Percentiles rank a stretch among this genome's conserved stretches.
Evolutionary conservation across 2,329 filamentous ascomycete genomes (phyloP).

Genomic region (Colletotrichum sp.): DNA sequence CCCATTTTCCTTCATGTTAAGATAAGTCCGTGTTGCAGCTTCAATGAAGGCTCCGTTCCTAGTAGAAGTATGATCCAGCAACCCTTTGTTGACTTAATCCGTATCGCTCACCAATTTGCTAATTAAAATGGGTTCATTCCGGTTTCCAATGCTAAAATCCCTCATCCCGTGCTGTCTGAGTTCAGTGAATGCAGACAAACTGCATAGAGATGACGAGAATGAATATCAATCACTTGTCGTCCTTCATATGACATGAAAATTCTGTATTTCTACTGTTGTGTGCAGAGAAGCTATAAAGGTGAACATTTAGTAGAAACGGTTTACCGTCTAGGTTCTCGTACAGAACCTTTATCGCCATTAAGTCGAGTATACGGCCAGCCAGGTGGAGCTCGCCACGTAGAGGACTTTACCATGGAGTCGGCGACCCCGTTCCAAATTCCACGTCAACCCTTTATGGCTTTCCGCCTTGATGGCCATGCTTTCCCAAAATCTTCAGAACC

Average conservation of each 20-base stretch:
- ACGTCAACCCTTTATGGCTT: not conserved
- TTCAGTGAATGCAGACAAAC: not conserved
- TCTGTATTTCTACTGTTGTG: not conserved
- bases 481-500: not conserved
- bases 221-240: not conserved
- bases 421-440: not conserved
- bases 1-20: not conserved
- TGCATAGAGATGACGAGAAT: not conserved
- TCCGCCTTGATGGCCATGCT: not conserved
- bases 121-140: not conserved
- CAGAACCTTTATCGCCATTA: not conserved
- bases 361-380: not conserved
- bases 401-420: not conserved
- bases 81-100: not conserved
- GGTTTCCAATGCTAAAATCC: not conserved
- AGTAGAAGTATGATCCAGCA: not conserved
- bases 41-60: not conserved
- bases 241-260: not conserved
- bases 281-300: not conserved
- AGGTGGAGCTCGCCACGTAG: not conserved
- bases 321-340: not conserved
- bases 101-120: fast-evolving
- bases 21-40: not conserved
- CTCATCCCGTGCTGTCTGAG: not conserved
- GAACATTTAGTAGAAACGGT: not conserved